Base-by-base conservation (phyloP, 371 early-diverging fungal species). In the Apophysomyces trapeziformis region DNA sequence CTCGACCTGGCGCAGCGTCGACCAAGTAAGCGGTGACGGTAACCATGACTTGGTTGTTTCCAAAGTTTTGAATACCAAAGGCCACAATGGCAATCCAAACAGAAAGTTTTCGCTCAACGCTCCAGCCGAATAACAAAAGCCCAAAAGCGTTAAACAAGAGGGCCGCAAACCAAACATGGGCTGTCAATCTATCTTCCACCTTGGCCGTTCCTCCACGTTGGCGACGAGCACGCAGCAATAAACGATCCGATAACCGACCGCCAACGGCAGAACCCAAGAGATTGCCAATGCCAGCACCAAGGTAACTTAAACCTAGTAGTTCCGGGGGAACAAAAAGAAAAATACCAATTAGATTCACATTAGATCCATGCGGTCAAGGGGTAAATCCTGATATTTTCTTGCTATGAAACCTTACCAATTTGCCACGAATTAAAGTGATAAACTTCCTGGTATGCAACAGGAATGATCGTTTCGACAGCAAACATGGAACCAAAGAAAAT, bases 401-500 rank as follows among this genome's bases (percentile, higher is more conserved):
- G 32, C 3, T 26, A 3, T 26, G 32, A 26, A 26, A 26, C 32
- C 2, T 35, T 56, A 70, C 73, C 73, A 68, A 69, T 80, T 57
- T 77, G 68, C 80, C 80, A 80, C 9, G 75, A 68, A 26, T 57
- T 66, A 43, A 80, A 75, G 7, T 74, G 71, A 63, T 80, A 83
- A 13, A 70, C 50, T 4, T 57, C 38, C n/a, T 74, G 66, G 41
- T 71, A 79, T 4, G 72, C 37, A 37, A 59, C 64, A 16, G 80
- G 83, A 9, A 79, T 72, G 46, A 83, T 78, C 0, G 78, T 78
- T 62, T 79, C 80, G 12, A 75, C 69, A 5, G 80, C 78, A 72
- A 79, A 83, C 83, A 83, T 83, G 39, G 65, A 57, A 11, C 80
- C 85, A 69, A 89, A 89, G 7, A 75, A 67, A 38, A 86, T 68